These are phyloP conservation scores for Solidago caesia DNA, from an alignment of 129 eudicot species.

Conservation along the genomic window DNA sequence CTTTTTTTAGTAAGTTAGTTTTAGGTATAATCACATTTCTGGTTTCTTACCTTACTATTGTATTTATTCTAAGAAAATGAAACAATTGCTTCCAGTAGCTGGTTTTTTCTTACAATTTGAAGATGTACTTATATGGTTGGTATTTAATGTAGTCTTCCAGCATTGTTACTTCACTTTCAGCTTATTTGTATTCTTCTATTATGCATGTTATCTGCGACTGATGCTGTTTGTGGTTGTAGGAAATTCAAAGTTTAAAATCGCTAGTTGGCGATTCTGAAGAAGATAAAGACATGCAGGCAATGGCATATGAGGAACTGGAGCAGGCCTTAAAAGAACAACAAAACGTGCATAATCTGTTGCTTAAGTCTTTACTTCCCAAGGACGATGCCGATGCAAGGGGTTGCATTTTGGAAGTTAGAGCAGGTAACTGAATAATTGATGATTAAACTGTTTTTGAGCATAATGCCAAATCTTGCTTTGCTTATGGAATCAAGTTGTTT, in stretches of 20 bases:
- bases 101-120: no score
- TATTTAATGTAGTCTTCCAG: no score
- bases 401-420: slow-evolving; percentile 95
- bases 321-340: slow-evolving; percentile 66
- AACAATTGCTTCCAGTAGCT: no score
- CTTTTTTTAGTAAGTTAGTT: no score
- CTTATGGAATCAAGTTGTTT: neutral
- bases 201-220: slow-evolving; percentile 12
- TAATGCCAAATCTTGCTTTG: neutral
- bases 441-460: neutral
- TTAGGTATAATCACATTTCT: no score
- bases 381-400: slow-evolving; percentile 99
- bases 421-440: slow-evolving; percentile 45
- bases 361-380: slow-evolving; percentile 78
- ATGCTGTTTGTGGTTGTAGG: slow-evolving; percentile 40
- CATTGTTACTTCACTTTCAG: neutral
- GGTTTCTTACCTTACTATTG: no score
- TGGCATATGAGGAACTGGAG: slow-evolving; percentile 80
- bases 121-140: no score
- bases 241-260: slow-evolving; percentile 60
- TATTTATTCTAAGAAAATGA: no score
- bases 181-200: neutral
- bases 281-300: slow-evolving; percentile 72
- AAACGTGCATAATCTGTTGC: slow-evolving; percentile 52
- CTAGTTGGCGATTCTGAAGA: slow-evolving; percentile 61